phyloP scores from a whole-genome alignment of 352 stramenopile species.

The Globisporangium lucens region DNA sequence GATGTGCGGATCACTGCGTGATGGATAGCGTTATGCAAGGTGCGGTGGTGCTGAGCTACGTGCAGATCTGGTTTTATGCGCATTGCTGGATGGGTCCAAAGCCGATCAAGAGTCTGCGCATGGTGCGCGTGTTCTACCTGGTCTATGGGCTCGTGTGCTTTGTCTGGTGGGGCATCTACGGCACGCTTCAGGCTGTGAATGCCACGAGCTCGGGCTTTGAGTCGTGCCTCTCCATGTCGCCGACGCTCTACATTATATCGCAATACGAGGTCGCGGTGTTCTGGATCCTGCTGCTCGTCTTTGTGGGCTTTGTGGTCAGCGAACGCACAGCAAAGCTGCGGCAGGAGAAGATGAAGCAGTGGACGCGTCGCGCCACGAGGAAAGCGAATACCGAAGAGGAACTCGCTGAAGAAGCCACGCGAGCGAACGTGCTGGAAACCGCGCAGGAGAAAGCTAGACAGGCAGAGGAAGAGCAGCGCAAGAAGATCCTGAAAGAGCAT shows the following conservation, averaged over 20 bases:
- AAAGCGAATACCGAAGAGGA: conserved; percentile 29
- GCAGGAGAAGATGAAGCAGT: conserved; percentile 36
- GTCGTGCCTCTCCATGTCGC: conserved; percentile 63
- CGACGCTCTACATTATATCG: conserved; percentile 63
- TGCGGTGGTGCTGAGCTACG: conserved; percentile 59
- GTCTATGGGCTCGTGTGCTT: conserved; percentile 56
- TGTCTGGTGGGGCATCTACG: conserved; percentile 67
- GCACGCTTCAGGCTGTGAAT: conserved; percentile 49
- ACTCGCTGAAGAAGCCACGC: conserved; percentile 27
- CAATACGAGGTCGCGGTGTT: conserved; percentile 72
- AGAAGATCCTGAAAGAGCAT: conserved; percentile 32
- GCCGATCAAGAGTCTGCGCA: conserved; percentile 53
- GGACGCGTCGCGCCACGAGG: conserved; percentile 27
- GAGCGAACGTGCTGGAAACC: conserved; percentile 27
- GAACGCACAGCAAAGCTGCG: conserved; percentile 42
- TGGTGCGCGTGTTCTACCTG: conserved; percentile 61
- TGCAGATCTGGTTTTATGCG: conserved; percentile 64
- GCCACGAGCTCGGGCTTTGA: conserved; percentile 63
- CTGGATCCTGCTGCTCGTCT: conserved; percentile 50
- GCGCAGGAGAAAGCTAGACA: conserved; percentile 34
- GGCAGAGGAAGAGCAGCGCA: conserved; percentile 41
- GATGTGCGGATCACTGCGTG: not conserved
- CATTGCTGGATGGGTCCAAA: conserved; percentile 68
- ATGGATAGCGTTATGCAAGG: conserved; percentile 57
- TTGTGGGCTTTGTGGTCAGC: conserved; percentile 46